phyloP scores from a whole-genome alignment of 371 early-diverging fungal species.

The Funneliformis caledonium region DNA sequence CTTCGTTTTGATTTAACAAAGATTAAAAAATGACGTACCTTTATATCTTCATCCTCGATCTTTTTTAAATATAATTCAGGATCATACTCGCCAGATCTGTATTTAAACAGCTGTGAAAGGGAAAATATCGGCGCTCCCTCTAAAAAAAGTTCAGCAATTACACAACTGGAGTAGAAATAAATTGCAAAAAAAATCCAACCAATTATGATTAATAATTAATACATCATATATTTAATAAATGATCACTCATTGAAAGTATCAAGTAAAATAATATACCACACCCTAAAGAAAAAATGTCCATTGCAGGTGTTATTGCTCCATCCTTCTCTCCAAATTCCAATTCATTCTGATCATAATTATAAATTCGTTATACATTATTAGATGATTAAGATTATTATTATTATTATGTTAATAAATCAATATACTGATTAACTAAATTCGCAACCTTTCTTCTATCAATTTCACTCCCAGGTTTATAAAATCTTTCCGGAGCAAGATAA shows the following conservation, averaged over 20 bases:
- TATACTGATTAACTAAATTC: constrained; percentile 1
- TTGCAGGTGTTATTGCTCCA: constrained; percentile 70
- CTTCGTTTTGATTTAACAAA: background rate
- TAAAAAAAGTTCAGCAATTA: constrained; percentile 92
- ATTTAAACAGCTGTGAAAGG: constrained; percentile 88
- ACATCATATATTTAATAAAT: background rate
- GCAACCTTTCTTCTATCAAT: constrained; percentile 62
- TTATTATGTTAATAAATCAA: constrained; percentile 16
- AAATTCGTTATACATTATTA: background rate
- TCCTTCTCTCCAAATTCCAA: constrained; percentile 49
- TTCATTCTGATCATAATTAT: constrained; percentile 43
- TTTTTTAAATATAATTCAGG: constrained; percentile 70
- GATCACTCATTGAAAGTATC: background rate
- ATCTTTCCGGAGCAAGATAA: constrained; percentile 96
- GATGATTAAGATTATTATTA: background rate
- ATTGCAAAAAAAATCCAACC: background rate
- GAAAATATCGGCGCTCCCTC: constrained; percentile 91
- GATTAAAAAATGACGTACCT: constrained; percentile 49
- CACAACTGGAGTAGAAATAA: constrained; percentile 64
- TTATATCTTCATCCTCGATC: constrained; percentile 81
- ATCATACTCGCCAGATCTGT: constrained; percentile 77
- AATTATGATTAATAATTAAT: background rate
- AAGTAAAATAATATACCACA: constrained; percentile 44
- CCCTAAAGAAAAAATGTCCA: constrained; percentile 96
- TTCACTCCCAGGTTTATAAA: constrained; percentile 74